Base-by-base conservation (phyloP, 2,329 filamentous ascomycete species). In the Aspergillus japonicus region DNA sequence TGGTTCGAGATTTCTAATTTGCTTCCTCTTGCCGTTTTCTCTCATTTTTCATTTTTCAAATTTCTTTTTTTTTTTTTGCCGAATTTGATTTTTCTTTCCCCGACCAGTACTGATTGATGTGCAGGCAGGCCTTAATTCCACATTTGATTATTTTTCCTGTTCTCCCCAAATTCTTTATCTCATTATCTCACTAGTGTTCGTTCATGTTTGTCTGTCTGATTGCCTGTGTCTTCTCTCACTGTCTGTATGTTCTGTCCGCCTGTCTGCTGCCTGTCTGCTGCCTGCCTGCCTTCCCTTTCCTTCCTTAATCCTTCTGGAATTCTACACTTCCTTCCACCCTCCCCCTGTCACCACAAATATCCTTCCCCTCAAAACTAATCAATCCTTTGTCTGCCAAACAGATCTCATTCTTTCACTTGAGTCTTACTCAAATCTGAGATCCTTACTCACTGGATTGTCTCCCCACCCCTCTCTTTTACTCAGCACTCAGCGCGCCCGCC, bases 361-460 rank as follows among this genome's bases (percentile, higher is more conserved):
- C 19, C 39, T 44, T 19, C 39, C n/a, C 39, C 39, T 44, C 39
- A 44, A 51, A 31, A 64, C 62, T 64, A 61, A 64, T 57, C 54
- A 50, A 53, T 63, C 47, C 56, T 59, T 58, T 59, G 47, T 49
- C 53, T 59, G 29, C 47, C 47, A 53, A 52, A 39, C 53, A 61
- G 59, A 59, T 59, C 61, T 59, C 59, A 54, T 35, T 35, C 49
- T 47, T 50, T 57, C 54, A 57, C 39, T 42, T 42, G 26, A 50
- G 48, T 50, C 29, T 26, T 57, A 47, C 33, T 56, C 54, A 26
- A 35, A 56, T 44, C 33, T 49, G 48, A 29, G 48, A 29, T 50
- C 29, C 12, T 19, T 21, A 29, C 21, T 42, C 23, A 54, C 42
- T 24, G 26, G 23, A 55, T 55, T 47, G 42, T 11, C 53, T 3